Percentiles rank a stretch among this genome's conserved stretches.
phyloP scores from a whole-genome alignment of 2,329 filamentous ascomycete genomes.

The Colletotrichum spinosum region DNA sequence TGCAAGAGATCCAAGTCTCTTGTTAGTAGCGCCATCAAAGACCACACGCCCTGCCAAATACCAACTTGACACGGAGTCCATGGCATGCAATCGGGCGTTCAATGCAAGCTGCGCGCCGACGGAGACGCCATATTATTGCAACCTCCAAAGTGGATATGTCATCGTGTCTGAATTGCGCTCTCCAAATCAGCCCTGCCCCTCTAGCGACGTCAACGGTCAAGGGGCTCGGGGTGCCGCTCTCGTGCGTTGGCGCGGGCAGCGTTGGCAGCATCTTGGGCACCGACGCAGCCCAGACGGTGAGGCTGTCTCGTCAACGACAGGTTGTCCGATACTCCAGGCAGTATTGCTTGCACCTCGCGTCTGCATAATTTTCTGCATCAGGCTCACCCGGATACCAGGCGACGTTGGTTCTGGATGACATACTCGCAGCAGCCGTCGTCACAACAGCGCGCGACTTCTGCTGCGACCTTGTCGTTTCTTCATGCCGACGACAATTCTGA shows the following conservation, averaged over 20 bases:
- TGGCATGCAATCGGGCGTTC: no score
- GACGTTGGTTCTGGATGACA: constrained; percentile 33
- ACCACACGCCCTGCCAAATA: no score
- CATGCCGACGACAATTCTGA: neutral
- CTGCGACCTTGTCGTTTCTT: no score
- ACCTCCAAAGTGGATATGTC: constrained; percentile 2
- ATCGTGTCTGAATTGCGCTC: neutral
- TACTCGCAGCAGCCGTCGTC: neutral
- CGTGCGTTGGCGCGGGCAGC: constrained; percentile 3
- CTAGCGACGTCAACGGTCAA: constrained; percentile 18
- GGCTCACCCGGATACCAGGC: constrained; percentile 17
- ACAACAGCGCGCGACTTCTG: neutral
- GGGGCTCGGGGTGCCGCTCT: constrained; percentile 10
- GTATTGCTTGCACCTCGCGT: constrained; percentile 17
- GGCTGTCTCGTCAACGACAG: constrained; percentile 36
- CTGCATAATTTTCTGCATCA: constrained; percentile 18
- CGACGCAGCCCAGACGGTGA: constrained; percentile 39
- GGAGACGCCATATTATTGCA: no score
- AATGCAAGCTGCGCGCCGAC: no score
- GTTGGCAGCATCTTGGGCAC: constrained; percentile 35
- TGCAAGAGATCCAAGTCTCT: no score
- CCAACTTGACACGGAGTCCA: no score
- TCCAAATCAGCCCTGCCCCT: constrained; percentile 22
- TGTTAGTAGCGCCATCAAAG: no score
- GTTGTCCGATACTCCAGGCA: constrained; percentile 3